A percentile compares a stretch with the other conserved stretches of the same genome.
These are phyloP conservation scores for Gamarada debralockiae DNA, from an alignment of 495 filamentous ascomycete genomes.

Conservation along the genomic window DNA sequence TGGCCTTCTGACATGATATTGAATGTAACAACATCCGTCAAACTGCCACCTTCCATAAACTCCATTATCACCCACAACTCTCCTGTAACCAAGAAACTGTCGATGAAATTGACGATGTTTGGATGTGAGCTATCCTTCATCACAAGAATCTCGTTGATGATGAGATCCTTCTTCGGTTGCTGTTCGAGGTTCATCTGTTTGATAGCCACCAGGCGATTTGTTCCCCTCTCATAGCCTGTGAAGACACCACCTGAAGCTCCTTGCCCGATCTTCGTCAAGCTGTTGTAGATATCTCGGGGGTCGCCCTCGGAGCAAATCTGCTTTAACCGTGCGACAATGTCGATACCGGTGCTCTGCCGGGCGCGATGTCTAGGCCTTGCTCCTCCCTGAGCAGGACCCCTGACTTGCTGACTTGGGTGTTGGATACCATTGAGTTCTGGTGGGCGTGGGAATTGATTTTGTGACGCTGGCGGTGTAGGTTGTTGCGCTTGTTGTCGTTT, in stretches of 20 bases:
- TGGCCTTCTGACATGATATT: constrained; percentile 98
- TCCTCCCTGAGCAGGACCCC: constrained; percentile 42
- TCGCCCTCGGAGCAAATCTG: constrained; percentile 87
- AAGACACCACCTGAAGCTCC: constrained; percentile 95
- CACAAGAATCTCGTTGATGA: constrained; percentile 97
- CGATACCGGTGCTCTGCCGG: constrained; percentile 67
- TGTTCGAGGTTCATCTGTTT: constrained; percentile 99
- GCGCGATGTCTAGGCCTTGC: constrained; percentile 72
- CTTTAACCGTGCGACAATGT: constrained; percentile 78
- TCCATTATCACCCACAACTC: constrained; percentile 99
- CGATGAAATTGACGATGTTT: constrained; percentile 99
- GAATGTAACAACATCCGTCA: constrained; percentile 97
- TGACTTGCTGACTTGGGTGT: constrained; percentile 36
- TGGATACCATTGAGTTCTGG: constrained; percentile 56
- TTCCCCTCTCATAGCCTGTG: constrained; percentile 80
- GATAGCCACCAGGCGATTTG: constrained; percentile 88
- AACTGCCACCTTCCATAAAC: constrained; percentile 96
- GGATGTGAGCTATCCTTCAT: constrained; percentile 99
- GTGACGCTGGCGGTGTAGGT: constrained; percentile 47
- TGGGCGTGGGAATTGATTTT: constrained; percentile 49
- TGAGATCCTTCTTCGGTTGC: constrained; percentile 97
- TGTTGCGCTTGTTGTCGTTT: constrained; percentile 44
- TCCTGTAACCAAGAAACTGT: constrained; percentile 82
- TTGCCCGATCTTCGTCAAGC: constrained; percentile 93
- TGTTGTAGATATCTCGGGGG: constrained; percentile 80